Percentiles rank a stretch among this genome's conserved stretches.
phyloP scores from a whole-genome alignment of 495 filamentous ascomycete species.

The Beverwykella pulmonaria region DNA sequence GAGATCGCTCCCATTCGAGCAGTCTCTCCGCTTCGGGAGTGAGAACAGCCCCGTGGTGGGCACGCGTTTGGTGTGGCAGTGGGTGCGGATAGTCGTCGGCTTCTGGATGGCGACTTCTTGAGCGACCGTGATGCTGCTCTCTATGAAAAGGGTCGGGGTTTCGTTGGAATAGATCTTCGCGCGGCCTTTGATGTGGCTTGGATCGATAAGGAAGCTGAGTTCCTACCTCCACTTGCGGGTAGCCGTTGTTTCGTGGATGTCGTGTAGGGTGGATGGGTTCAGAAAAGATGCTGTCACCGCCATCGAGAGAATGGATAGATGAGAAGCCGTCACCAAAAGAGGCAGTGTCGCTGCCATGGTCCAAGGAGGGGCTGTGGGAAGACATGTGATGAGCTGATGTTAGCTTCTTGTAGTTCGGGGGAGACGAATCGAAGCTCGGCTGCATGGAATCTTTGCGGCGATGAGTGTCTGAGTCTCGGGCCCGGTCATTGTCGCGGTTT shows the following conservation, averaged over 20 bases:
- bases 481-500: not conserved
- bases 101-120: not conserved
- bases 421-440: not conserved
- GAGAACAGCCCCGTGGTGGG: not conserved
- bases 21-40: not conserved
- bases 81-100: not conserved
- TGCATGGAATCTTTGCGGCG: not conserved
- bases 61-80: not conserved
- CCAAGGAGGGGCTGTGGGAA: not conserved
- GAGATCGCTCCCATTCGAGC: no score
- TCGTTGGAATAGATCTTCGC: no score
- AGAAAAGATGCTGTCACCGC: not conserved
- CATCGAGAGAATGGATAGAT: not conserved
- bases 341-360: not conserved
- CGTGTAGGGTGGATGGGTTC: not conserved
- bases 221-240: not conserved
- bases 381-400: not conserved
- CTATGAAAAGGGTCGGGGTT: no score
- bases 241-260: not conserved
- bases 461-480: not conserved
- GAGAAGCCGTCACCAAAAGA: not conserved
- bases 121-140: not conserved
- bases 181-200: not conserved
- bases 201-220: not conserved
- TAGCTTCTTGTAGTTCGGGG: not conserved